A percentile compares a stretch with the other conserved stretches of the same genome.
Conservation (phyloP, 306 rosid genomes). For the Potentilla sterilis region DNA sequence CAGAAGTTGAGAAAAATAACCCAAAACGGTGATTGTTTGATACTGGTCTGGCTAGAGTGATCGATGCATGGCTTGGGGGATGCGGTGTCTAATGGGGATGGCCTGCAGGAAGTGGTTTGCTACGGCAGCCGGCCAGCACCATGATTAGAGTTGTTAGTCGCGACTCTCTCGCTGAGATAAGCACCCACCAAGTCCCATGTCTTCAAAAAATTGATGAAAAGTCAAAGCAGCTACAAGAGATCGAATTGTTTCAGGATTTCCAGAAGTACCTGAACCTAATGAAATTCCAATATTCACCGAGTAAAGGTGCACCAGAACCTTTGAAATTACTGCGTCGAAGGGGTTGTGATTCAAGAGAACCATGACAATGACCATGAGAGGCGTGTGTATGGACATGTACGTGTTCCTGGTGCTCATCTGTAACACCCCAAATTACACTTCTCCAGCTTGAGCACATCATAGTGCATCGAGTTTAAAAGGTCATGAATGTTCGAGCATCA, state of each 20-base stretch:
- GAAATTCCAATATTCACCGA: too few species aligned
- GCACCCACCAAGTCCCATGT: conserved; percentile 88
- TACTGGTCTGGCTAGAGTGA: too few species aligned
- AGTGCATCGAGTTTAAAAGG: too few species aligned
- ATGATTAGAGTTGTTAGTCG: conserved; percentile 17
- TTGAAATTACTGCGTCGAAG: conserved; percentile 68
- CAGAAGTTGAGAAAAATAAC: too few species aligned
- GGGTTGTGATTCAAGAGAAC: conserved; percentile 32
- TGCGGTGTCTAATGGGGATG: too few species aligned
- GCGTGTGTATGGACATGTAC: conserved; percentile 60
- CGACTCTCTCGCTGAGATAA: conserved; percentile 59
- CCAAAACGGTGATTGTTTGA: too few species aligned
- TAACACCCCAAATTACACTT: too few species aligned
- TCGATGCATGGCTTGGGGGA: too few species aligned
- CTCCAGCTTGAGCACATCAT: too few species aligned
- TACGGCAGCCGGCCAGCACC: conserved; percentile 14
- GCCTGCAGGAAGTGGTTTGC: too few species aligned
- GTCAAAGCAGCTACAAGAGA: conserved; percentile 69
- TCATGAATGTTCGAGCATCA: too few species aligned
- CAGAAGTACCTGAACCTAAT: too few species aligned
- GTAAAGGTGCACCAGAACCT: conserved; percentile 33
- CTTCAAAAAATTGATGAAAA: conserved; percentile 85
- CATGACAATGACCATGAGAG: conserved; percentile 73
- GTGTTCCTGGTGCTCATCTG: conserved; percentile 33
- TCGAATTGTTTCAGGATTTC: conserved; percentile 22